Conservation (phyloP, 2,329 filamentous ascomycete genomes). For the Polychaeton citri region DNA sequence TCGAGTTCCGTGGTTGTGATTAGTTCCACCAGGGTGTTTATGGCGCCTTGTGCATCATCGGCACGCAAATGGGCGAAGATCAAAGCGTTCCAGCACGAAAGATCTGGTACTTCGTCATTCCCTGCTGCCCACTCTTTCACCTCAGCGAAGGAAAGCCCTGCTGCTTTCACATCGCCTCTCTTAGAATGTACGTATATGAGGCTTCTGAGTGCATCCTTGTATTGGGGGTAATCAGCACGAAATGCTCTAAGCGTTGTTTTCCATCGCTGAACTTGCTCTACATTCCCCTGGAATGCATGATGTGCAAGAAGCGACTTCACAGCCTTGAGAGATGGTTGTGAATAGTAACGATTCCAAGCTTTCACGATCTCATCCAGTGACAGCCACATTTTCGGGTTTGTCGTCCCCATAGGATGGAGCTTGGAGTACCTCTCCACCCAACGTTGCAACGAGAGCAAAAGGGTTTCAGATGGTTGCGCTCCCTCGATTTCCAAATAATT, state of each 20-base stretch:
- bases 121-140: constrained; percentile 31
- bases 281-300: constrained; percentile 23
- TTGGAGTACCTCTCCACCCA: not conserved
- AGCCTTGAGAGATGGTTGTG: constrained; percentile 7
- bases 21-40: constrained; percentile 51
- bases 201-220: constrained; percentile 24
- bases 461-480: not conserved
- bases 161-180: constrained; percentile 48
- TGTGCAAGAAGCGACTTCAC: constrained; percentile 9
- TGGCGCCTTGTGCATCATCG: constrained; percentile 52
- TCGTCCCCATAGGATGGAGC: not conserved
- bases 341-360: constrained; percentile 15
- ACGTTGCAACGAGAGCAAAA: not conserved
- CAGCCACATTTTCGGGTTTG: not conserved
- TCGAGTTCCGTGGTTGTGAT: constrained; percentile 27
- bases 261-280: constrained; percentile 19
- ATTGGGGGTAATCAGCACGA: constrained; percentile 10
- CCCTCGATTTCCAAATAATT: not conserved
- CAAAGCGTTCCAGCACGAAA: constrained; percentile 61
- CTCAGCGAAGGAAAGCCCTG: constrained; percentile 48
- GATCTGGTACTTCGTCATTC: constrained; percentile 34
- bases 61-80: constrained; percentile 56
- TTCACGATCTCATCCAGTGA: constrained; percentile 6
- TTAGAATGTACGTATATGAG: constrained; percentile 60
- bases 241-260: constrained; percentile 17